These are phyloP conservation scores for Schizophyllum amplum DNA, from an alignment of 1,284 basidiomycete genomes.

Conservation along the genomic window DNA sequence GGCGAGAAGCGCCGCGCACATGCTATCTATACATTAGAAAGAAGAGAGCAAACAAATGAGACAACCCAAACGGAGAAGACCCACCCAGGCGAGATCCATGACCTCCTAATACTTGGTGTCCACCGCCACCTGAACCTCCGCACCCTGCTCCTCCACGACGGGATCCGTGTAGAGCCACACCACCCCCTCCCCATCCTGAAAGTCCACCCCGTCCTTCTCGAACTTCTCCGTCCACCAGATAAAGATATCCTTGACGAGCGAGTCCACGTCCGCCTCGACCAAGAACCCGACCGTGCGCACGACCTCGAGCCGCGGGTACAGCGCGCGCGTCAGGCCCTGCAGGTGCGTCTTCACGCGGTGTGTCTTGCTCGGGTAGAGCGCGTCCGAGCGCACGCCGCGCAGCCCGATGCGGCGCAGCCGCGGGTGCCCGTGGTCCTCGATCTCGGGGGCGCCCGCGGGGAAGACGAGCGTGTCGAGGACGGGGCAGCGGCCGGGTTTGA, in stretches of 20 bases:
- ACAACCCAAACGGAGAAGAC: too few species aligned
- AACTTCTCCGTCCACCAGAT: slow-evolving; percentile 48
- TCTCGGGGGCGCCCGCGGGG: slow-evolving; percentile 23
- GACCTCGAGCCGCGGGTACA: slow-evolving; percentile 36
- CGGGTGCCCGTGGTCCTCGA: slow-evolving; percentile 24
- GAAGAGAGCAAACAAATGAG: too few species aligned
- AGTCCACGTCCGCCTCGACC: slow-evolving; percentile 36
- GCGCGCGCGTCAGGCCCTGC: slow-evolving; percentile 30
- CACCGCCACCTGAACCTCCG: too few species aligned
- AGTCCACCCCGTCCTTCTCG: slow-evolving; percentile 37
- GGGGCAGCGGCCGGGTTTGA: slow-evolving; percentile 32
- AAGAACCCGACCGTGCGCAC: slow-evolving; percentile 38
- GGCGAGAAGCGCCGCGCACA: too few species aligned
- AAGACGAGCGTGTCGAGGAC: slow-evolving; percentile 36
- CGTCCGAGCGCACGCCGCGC: slow-evolving; percentile 30
- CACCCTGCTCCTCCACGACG: not conserved
- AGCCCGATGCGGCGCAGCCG: slow-evolving; percentile 38
- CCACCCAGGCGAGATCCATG: not conserved
- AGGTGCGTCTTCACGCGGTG: slow-evolving; percentile 28
- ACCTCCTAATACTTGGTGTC: too few species aligned
- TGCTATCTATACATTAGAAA: too few species aligned
- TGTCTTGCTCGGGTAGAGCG: slow-evolving; percentile 29
- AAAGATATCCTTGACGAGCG: slow-evolving; percentile 37
- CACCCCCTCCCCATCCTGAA: slow-evolving; percentile 46
- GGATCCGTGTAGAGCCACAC: slow-evolving; percentile 36